Evolutionary conservation across 1,139 yeast genomes (phyloP).

Genomic region (Saccharomyces uvarum): DNA sequence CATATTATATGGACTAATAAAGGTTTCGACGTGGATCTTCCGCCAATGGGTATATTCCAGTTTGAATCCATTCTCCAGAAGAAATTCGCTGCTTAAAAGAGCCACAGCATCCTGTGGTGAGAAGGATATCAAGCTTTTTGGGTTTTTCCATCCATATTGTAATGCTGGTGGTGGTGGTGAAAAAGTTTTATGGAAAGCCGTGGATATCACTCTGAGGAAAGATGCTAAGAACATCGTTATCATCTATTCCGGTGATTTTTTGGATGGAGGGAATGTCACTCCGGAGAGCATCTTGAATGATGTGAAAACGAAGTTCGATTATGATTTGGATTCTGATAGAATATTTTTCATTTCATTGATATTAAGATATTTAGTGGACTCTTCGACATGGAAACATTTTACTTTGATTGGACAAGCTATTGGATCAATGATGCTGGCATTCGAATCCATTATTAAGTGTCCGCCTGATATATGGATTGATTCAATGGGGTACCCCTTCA

Average conservation of each 20-base stretch:
- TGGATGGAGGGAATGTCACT: conserved; percentile 35
- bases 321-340: conserved; percentile 46
- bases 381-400: conserved; percentile 65
- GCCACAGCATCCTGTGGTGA: conserved; percentile 3
- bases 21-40: background rate
- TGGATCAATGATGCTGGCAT: conserved; percentile 62
- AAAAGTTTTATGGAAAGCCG: conserved; percentile 92
- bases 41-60: conserved; percentile 5
- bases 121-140: conserved; percentile 46
- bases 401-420: conserved; percentile 83
- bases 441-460: conserved; percentile 61
- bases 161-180: conserved; percentile 99
- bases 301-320: conserved; percentile 59
- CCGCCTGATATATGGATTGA: conserved; percentile 91
- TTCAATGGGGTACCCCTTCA: conserved; percentile 89
- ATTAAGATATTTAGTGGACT: conserved; percentile 59
- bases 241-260: conserved; percentile 64
- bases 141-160: conserved; percentile 93
- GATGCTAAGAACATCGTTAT: conserved; percentile 52
- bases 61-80: conserved; percentile 11
- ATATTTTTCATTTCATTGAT: conserved; percentile 65
- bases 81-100: conserved; percentile 29
- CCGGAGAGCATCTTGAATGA: conserved; percentile 47
- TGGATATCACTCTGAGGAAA: conserved; percentile 55
- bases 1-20: background rate